phyloP scores from a whole-genome alignment of 768 basidiomycete species.

The Trametes sanguinea region DNA sequence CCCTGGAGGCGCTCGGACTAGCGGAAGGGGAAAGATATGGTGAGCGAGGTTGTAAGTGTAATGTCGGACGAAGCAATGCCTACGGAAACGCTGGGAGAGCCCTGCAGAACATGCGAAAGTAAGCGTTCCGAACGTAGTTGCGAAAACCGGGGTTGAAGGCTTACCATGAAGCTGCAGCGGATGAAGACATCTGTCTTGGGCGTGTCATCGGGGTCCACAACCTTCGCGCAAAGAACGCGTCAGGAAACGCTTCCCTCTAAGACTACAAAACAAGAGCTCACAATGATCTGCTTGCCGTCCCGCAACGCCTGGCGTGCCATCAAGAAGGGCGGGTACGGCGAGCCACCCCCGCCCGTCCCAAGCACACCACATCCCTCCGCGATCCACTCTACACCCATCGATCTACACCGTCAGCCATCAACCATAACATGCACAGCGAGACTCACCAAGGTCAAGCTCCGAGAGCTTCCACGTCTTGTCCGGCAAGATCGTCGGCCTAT shows the following conservation, averaged over 20 bases:
- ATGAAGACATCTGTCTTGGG: slow-evolving; percentile 40
- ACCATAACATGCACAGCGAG: slow-evolving; percentile 32
- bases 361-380: slow-evolving; percentile 64
- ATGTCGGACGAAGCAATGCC: background rate
- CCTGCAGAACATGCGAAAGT: slow-evolving; percentile 9
- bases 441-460: slow-evolving; percentile 37
- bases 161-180: slow-evolving; percentile 32
- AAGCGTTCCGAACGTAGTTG: background rate
- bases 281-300: slow-evolving; percentile 38
- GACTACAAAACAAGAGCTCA: background rate
- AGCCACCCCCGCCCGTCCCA: slow-evolving; percentile 65
- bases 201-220: slow-evolving; percentile 39
- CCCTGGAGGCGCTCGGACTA: slow-evolving; percentile 32
- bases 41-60: slow-evolving; percentile 1
- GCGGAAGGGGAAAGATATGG: background rate
- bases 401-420: slow-evolving; percentile 46
- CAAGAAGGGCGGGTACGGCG: slow-evolving; percentile 53
- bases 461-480: slow-evolving; percentile 28
- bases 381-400: slow-evolving; percentile 47
- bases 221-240: slow-evolving; percentile 11
- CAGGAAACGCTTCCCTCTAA: too few relatives aligned
- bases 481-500: slow-evolving; percentile 25
- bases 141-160: background rate
- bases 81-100: slow-evolving; percentile 28
- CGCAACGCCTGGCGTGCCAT: slow-evolving; percentile 55